Evolutionary conservation across 192 early-diverging fungal species (phyloP).

Genomic region (Coemansia pectinata): DNA sequence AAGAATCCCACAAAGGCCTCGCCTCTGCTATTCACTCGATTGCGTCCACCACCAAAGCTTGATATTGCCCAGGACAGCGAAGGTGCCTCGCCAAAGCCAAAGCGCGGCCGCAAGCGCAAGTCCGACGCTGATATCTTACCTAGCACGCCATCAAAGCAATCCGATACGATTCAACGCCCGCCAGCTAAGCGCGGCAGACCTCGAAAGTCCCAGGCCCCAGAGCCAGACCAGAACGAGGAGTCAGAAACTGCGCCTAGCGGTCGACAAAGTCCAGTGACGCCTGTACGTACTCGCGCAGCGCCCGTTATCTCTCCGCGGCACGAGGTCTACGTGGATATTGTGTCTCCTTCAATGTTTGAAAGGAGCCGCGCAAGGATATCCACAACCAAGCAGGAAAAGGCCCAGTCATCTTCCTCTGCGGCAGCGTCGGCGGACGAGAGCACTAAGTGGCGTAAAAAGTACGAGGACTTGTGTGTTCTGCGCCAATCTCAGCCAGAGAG

Average conservation of each 20-base stretch:
- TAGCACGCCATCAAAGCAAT: not conserved
- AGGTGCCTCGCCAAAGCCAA: slow-evolving; percentile 9
- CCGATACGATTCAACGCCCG: not conserved
- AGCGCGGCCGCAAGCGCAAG: slow-evolving; percentile 39
- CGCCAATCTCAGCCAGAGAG: slow-evolving; percentile 42
- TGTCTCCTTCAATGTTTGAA: slow-evolving; percentile 48
- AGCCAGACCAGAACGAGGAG: not conserved
- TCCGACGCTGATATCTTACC: not conserved
- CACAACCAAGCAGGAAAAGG: not conserved
- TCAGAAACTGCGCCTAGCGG: not conserved
- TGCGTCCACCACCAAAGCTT: slow-evolving; percentile 4
- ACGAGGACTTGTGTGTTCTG: slow-evolving; percentile 40
- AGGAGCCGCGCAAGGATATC: slow-evolving; percentile 24
- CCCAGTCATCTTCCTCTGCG: not conserved
- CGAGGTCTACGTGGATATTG: slow-evolving; percentile 32
- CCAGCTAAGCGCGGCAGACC: slow-evolving; percentile 25
- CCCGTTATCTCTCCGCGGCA: not conserved
- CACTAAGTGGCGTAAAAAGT: slow-evolving; percentile 46
- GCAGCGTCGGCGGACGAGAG: slow-evolving; percentile 9
- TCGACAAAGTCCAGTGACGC: not conserved
- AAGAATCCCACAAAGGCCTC: not conserved
- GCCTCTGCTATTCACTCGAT: slow-evolving; percentile 1
- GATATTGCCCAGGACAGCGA: not conserved
- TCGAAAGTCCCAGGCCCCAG: not conserved
- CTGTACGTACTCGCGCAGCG: not conserved